Conservation (phyloP, 1,284 basidiomycete genomes). For the Cryptococcus floricola region DNA sequence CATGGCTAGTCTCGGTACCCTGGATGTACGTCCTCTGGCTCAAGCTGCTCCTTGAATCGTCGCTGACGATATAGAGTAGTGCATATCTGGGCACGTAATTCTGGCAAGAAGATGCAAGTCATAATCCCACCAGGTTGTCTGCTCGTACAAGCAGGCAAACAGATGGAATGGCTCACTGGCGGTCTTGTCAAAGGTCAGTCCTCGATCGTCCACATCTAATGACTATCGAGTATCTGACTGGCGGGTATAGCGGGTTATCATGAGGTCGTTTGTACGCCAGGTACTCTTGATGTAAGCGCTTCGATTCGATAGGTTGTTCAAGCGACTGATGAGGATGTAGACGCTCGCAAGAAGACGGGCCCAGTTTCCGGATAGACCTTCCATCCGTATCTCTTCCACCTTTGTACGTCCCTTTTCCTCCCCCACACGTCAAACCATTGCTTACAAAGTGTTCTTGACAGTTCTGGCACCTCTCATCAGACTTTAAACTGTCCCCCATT, state of each 20-base stretch:
- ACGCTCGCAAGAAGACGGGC: slow-evolving; percentile 61
- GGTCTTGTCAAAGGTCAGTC: slow-evolving; percentile 68
- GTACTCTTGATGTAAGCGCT: slow-evolving; percentile 61
- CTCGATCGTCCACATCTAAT: neutral
- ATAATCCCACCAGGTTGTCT: slow-evolving; percentile 63
- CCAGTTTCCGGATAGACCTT: slow-evolving; percentile 66
- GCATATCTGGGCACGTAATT: slow-evolving; percentile 87
- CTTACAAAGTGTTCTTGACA: slow-evolving; percentile 6
- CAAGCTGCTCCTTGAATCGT: neutral
- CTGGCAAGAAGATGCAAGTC: slow-evolving; percentile 78
- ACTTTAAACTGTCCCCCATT: slow-evolving; percentile 67
- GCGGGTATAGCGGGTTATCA: slow-evolving; percentile 67
- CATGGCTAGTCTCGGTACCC: slow-evolving; percentile 69
- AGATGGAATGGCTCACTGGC: slow-evolving; percentile 81
- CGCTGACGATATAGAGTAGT: slow-evolving; percentile 19
- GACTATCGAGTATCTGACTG: neutral
- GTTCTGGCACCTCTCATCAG: slow-evolving; percentile 88
- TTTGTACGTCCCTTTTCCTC: slow-evolving; percentile 52
- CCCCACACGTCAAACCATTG: neutral
- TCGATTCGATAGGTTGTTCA: neutral
- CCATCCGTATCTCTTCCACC: slow-evolving; percentile 85
- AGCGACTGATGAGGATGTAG: slow-evolving; percentile 46
- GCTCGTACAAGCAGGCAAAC: slow-evolving; percentile 82
- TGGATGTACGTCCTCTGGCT: slow-evolving; percentile 28
- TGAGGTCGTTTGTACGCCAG: slow-evolving; percentile 81